Evolutionary conservation across 768 basidiomycete species (phyloP).

Genomic region (Harrya chromipes): DNA sequence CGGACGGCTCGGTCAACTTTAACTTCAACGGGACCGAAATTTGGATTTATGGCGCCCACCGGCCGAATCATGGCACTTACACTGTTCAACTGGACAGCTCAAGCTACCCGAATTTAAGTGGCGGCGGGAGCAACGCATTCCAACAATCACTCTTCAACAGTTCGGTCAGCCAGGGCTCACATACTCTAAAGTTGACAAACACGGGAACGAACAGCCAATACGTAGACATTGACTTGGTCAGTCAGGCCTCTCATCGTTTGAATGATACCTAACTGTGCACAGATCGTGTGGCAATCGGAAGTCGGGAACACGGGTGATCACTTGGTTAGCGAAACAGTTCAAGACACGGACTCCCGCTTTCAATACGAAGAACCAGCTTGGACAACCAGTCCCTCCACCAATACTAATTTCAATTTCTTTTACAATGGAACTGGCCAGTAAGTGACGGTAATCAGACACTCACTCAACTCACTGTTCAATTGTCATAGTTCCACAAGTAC

Average conservation of each 20-base stretch:
- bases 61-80: slow-evolving; percentile 45
- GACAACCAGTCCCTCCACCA: slow-evolving; percentile 28
- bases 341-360: slow-evolving; percentile 41
- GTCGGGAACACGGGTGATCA: slow-evolving; percentile 16
- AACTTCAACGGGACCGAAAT: slow-evolving; percentile 49
- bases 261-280: background rate
- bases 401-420: slow-evolving; percentile 36
- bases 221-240: slow-evolving; percentile 48
- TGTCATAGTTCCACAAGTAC: slow-evolving; percentile 34
- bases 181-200: slow-evolving; percentile 34
- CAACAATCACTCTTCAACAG: slow-evolving; percentile 41
- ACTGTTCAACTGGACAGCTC: slow-evolving; percentile 40
- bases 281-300: slow-evolving; percentile 32
- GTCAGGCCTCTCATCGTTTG: background rate
- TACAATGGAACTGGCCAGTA: slow-evolving; percentile 44
- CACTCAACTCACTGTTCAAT: background rate
- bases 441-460: slow-evolving; percentile 3
- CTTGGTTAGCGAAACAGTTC: slow-evolving; percentile 16
- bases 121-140: slow-evolving; percentile 30
- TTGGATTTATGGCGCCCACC: slow-evolving; percentile 49
- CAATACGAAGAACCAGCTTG: slow-evolving; percentile 38
- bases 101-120: slow-evolving; percentile 28
- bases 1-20: slow-evolving; percentile 36
- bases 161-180: slow-evolving; percentile 33
- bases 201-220: slow-evolving; percentile 32